Conservation (phyloP, 1,139 yeast species). For the Pichia sp. region DNA sequence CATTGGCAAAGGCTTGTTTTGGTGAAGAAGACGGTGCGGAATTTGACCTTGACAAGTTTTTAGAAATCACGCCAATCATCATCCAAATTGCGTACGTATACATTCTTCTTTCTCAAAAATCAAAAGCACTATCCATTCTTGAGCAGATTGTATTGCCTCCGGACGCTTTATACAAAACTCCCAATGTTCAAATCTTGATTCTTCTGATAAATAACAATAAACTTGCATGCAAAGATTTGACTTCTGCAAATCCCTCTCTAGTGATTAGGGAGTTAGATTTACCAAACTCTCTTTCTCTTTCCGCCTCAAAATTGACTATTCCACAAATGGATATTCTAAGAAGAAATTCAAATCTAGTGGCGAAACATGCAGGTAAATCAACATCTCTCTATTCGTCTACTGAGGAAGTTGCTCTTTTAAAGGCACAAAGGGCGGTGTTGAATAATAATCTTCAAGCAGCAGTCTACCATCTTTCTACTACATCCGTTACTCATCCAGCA, state of each 20-base stretch:
- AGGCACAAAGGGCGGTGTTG: conserved; percentile 38
- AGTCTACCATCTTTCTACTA: conserved; percentile 29
- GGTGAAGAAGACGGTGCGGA: conserved; percentile 33
- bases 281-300: conserved; percentile 30
- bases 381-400: not conserved
- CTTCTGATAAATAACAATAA: not conserved
- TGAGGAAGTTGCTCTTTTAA: conserved; percentile 25
- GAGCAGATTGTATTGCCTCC: conserved; percentile 7
- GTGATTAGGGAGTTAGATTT: conserved; percentile 34
- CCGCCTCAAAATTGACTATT: conserved; percentile 35
- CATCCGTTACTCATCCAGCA: conserved; percentile 33
- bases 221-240: not conserved
- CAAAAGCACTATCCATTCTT: conserved; percentile 37
- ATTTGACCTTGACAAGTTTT: conserved; percentile 18
- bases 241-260: not conserved
- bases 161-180: not conserved
- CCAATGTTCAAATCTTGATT: conserved; percentile 16
- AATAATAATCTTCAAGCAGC: conserved; percentile 39
- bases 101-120: conserved; percentile 37
- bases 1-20: conserved; percentile 13
- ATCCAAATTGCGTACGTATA: conserved; percentile 65
- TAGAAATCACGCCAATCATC: conserved; percentile 54
- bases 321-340: conserved; percentile 35
- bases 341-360: conserved; percentile 27
- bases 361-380: not conserved